These are phyloP conservation scores for Penicillium rolfsii DNA, from an alignment of 2,329 filamentous ascomycete genomes.

Conservation along the genomic window DNA sequence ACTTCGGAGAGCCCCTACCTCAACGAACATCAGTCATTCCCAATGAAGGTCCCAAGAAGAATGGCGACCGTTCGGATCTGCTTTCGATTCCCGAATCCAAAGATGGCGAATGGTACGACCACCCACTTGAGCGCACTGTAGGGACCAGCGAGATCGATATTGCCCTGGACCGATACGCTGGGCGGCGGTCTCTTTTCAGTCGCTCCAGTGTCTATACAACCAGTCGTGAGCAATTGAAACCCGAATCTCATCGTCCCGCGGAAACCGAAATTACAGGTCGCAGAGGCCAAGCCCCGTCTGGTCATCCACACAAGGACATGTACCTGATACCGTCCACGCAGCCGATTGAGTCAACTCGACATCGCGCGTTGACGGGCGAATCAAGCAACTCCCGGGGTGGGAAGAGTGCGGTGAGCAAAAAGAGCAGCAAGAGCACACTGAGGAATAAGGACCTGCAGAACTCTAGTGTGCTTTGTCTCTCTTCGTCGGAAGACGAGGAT, in stretches of 20 bases:
- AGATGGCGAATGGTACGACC: conserved; percentile 29
- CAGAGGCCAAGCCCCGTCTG: conserved; percentile 30
- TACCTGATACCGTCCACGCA: conserved; percentile 31
- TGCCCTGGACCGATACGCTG: conserved; percentile 36
- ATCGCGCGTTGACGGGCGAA: conserved; percentile 8
- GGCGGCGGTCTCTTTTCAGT: conserved; percentile 29
- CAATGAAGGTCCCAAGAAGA: conserved; percentile 18
- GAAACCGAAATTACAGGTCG: conserved; percentile 20
- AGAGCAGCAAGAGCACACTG: conserved; percentile 44
- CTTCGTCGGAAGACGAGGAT: conserved; percentile 53
- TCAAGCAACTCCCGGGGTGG: conserved; percentile 20
- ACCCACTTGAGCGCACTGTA: conserved; percentile 36
- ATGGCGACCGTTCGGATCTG: conserved; percentile 22
- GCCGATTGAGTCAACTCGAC: conserved; percentile 9
- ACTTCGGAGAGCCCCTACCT: conserved; percentile 35
- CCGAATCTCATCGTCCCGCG: conserved; percentile 24
- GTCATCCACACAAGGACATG: conserved; percentile 30
- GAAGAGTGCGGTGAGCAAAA: conserved; percentile 38
- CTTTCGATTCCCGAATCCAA: conserved; percentile 27
- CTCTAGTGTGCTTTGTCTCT: conserved; percentile 53
- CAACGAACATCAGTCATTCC: conserved; percentile 17
- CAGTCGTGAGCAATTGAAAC: conserved; percentile 29
- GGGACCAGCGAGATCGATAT: conserved; percentile 40
- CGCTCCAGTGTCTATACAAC: conserved; percentile 30
- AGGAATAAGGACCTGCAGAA: conserved; percentile 47